These are phyloP conservation scores for Penicillium expansum DNA, from an alignment of 2,329 filamentous ascomycete species.

Conservation along the genomic window DNA sequence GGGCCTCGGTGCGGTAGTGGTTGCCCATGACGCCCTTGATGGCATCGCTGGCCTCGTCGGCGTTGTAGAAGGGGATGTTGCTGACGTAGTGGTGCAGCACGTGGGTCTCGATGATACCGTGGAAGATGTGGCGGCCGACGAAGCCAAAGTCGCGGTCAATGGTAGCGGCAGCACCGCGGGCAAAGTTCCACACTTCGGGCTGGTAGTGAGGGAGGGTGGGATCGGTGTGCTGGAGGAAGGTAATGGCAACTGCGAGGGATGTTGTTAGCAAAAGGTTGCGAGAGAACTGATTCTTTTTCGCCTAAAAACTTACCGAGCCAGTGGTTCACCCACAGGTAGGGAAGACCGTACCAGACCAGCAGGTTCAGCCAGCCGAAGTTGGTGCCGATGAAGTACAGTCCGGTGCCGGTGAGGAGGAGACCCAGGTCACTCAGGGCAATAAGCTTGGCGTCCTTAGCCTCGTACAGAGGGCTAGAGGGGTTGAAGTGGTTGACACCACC, in stretches of 20 bases:
- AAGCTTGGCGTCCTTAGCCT: conserved; percentile 83
- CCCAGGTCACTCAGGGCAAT: conserved; percentile 87
- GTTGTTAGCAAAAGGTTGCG: conserved; percentile 6
- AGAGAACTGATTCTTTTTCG: background rate
- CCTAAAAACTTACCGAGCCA: conserved; percentile 75
- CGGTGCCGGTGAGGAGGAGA: conserved; percentile 60
- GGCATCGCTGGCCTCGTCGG: conserved; percentile 88
- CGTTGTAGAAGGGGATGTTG: conserved; percentile 94
- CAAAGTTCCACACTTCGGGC: conserved; percentile 82
- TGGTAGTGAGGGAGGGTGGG: conserved; percentile 91
- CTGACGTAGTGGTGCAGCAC: conserved; percentile 97
- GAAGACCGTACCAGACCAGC: conserved; percentile 89
- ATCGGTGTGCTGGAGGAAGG: conserved; percentile 95
- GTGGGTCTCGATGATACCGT: conserved; percentile 97
- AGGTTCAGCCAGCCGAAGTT: conserved; percentile 83
- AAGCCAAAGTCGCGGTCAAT: conserved; percentile 98
- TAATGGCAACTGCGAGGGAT: conserved; percentile 73
- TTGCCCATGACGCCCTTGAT: conserved; percentile 93
- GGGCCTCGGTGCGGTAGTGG: conserved; percentile 84
- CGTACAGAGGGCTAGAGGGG: conserved; percentile 82
- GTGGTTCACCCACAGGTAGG: conserved; percentile 98
- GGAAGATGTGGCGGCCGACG: conserved; percentile 83
- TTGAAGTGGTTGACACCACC: conserved; percentile 93
- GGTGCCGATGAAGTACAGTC: conserved; percentile 67
- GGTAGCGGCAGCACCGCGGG: conserved; percentile 88